Base-by-base conservation (phyloP, 2,329 filamentous ascomycete genomes). In the Anthostomella pinea region DNA sequence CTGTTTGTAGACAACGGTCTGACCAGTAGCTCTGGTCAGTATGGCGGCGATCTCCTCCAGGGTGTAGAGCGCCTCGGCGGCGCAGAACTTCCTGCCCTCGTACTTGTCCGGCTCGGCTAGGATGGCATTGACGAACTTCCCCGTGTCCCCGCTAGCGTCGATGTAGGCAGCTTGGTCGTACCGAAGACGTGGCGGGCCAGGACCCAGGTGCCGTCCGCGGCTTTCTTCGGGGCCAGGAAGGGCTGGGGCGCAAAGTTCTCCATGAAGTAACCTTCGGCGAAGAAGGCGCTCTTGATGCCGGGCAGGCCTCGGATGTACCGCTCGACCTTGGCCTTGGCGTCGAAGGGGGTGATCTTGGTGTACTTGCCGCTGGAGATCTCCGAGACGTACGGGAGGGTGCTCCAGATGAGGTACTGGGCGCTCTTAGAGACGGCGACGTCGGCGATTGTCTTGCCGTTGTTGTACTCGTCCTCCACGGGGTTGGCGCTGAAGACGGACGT, bases 81-180 rank as follows among this genome's bases (percentile, higher is more conserved):
- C 73, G 13, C 63, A 58, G 19, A 79, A 59, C 3, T 53, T 62
- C 43, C 65, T 66, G 10, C 68, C 69, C 2, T 65, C 55, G 15
- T 66, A 66, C 30, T 61, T 59, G 0, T 68, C 67, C 0, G 67
- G 66, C 10, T 72, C 52, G 1, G 59, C 61, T 0, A 72, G 57
- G 15, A 72, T 65, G 6, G 63, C 57, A 3, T 52, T 62, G 6
- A 67, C 44, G 38, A 57, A 71, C 31, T 65, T 65, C 7, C 72
- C 73, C 1, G 64, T 67, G 38, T 76, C 70, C 0, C 48, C 50
- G 1, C 54, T 57, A 11, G 63, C 62, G 38, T 73, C 68, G 35
- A 76, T 60, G 69, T 51, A 0, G 72, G 71, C 3, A 74, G 38
- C 28, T 54, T 46, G 1, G 60, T 53, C 10, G 55, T 52, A 20